A percentile compares a stretch with the other conserved stretches of the same genome.
These are phyloP conservation scores for Vitellaria paradoxa DNA, from an alignment of 179 eudicot genomes.

Conservation along the genomic window DNA sequence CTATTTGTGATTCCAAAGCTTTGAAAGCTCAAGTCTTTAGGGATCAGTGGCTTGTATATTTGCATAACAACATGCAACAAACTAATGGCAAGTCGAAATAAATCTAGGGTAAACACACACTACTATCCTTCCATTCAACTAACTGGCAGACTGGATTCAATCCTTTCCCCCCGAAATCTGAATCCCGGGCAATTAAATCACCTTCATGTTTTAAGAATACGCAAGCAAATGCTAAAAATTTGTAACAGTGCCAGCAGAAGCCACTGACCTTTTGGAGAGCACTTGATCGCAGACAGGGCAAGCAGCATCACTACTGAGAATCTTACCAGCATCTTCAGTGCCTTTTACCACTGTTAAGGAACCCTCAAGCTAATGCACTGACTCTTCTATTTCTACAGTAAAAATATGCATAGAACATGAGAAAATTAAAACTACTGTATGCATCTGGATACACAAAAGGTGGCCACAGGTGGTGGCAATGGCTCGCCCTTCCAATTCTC, in stretches of 20 bases:
- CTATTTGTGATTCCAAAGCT: not conserved
- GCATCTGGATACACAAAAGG: slow-evolving; percentile 70
- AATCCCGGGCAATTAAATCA: not conserved
- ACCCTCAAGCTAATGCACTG: slow-evolving; percentile 17
- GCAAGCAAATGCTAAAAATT: not conserved
- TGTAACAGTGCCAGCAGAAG: slow-evolving; percentile 11
- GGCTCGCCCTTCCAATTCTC: slow-evolving; percentile 84
- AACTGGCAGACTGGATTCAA: not conserved
- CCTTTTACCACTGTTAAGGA: slow-evolving; percentile 62
- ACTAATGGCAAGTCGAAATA: not conserved
- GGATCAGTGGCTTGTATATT: not conserved
- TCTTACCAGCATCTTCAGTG: slow-evolving; percentile 84
- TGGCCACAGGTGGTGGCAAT: slow-evolving; percentile 83
- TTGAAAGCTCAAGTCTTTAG: slow-evolving; percentile 1
- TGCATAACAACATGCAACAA: not conserved
- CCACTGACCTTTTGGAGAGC: slow-evolving; percentile 76
- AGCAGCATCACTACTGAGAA: slow-evolving; percentile 79
- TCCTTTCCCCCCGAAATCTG: not conserved
- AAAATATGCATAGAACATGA: not conserved
- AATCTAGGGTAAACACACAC: not conserved
- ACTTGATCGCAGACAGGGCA: slow-evolving; percentile 97
- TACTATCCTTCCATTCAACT: not conserved
- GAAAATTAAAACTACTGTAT: not conserved
- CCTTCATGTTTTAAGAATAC: not conserved
- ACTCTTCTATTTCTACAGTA: not conserved